Base-by-base conservation (phyloP, 108 stramenopile species). In the Skeletonema costatum region DNA sequence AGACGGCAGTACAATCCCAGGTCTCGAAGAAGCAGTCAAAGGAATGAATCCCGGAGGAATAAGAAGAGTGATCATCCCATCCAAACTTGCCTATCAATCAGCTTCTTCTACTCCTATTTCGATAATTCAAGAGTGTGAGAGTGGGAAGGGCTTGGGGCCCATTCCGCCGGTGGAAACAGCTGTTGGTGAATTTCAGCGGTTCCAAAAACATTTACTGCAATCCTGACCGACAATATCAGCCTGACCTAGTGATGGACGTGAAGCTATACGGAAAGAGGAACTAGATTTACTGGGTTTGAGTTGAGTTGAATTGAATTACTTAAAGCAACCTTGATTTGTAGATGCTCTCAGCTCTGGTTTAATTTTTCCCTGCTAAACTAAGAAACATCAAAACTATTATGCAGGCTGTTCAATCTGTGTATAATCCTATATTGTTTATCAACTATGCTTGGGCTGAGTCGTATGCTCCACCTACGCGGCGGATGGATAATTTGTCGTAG, bases 141-240 rank as follows among this genome's bases (percentile, higher is more conserved):
- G 70, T 17, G 88, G 88, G 19, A 53, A 73, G 53, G 87, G 87
- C 0, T n/a, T 77, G 62, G 89, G 88, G 16, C 91, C 91, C 16
- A 78, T 88, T 61, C 89, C 87, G 14, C 82, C 89, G 14, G 65
- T 77, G 17, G 51, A 63, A 9, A 70, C 83, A 64, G 88, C 80
- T 2, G 67, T 86, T 36, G 89, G 82, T 41, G 79, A 87, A 60
- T 92, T 82, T 75, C 92, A 90, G 66, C 79, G 92, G 38, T 25
- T 92, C 87, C 68, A 90, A 92, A 68, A 92, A 92, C 71, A 92
- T 92, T 63, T 91, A 92, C 70, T 90, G 88, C 78, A 92, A 90
- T 83, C 68, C 88, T 11, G 76, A 88, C 32, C 68, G 87, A 68
- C 81, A 75, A 38, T 92, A 92, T 71, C 89, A 92, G 67, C 92